Conservation (phyloP, 2,329 filamentous ascomycete genomes). For the Camptophora hylomeconis region DNA sequence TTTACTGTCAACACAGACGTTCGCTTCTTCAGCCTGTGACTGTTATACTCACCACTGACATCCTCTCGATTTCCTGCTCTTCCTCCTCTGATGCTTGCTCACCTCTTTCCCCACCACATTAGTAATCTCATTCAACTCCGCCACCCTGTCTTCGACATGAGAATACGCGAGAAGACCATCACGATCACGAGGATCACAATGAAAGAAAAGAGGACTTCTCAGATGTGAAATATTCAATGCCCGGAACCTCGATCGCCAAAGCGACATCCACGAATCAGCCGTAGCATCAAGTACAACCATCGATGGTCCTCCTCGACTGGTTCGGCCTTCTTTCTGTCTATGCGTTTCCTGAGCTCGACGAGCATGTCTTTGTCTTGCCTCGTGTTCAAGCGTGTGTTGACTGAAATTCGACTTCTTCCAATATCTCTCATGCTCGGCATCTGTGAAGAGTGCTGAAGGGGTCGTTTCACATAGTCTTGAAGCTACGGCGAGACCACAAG, state of each 20-base stretch:
- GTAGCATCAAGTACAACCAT: constrained; percentile 57
- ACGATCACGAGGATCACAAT: constrained; percentile 61
- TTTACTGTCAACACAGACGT: no score
- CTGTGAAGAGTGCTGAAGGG: constrained; percentile 68
- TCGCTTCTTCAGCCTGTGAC: constrained; percentile 27
- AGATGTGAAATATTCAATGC: constrained; percentile 58
- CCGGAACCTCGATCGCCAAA: constrained; percentile 58
- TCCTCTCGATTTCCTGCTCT: constrained; percentile 51
- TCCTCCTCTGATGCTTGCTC: constrained; percentile 63
- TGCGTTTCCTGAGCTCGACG: no score
- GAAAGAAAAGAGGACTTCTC: constrained; percentile 72
- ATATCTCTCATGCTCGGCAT: constrained; percentile 71
- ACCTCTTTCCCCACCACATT: constrained; percentile 68
- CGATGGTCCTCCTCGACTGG: constrained; percentile 17
- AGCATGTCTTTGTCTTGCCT: constrained; percentile 6
- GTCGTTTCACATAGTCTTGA: constrained; percentile 59
- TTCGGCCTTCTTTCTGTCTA: constrained; percentile 1
- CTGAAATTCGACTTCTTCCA: constrained; percentile 13
- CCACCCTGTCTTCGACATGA: constrained; percentile 45
- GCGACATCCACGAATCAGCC: constrained; percentile 51
- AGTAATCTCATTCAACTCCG: constrained; percentile 55
- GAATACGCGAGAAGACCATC: constrained; percentile 61
- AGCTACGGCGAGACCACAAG: constrained; percentile 61
- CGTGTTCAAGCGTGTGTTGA: constrained; percentile 8
- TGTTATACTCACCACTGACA: no score